Conservation (phyloP, 2,329 filamentous ascomycete genomes). For the Colletotrichum higginsianum region DNA sequence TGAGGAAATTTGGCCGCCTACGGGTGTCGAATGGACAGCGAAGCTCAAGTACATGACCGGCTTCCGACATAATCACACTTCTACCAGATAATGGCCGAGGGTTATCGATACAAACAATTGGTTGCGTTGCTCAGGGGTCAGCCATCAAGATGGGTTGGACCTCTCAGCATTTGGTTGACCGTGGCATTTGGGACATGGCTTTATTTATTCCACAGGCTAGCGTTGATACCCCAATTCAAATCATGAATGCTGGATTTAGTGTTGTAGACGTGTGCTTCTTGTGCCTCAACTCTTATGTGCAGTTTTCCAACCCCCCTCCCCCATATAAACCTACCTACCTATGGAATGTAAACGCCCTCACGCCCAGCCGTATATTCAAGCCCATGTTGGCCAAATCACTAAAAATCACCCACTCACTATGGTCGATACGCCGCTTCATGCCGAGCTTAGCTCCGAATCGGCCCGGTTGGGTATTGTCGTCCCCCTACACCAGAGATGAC, state of each 20-base stretch:
- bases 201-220: background rate
- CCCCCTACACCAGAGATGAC: conserved; percentile 42
- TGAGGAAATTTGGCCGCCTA: background rate
- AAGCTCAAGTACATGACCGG: conserved; percentile 1
- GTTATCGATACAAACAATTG: background rate
- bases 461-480: conserved; percentile 41
- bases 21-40: background rate
- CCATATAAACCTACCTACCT: too few species aligned
- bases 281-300: conserved; percentile 25
- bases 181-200: background rate
- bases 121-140: background rate
- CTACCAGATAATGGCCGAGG: background rate
- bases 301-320: background rate
- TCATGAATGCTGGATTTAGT: background rate
- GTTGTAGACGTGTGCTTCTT: background rate
- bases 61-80: background rate
- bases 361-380: background rate
- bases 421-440: background rate
- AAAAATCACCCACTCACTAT: conserved; percentile 22
- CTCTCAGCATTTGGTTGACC: too few species aligned
- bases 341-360: conserved; percentile 5
- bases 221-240: background rate
- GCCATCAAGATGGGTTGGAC: background rate
- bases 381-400: conserved; percentile 14
- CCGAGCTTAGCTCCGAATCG: conserved; percentile 36